Base-by-base conservation (phyloP, 306 rosid species). In the Rosa lucieae region DNA sequence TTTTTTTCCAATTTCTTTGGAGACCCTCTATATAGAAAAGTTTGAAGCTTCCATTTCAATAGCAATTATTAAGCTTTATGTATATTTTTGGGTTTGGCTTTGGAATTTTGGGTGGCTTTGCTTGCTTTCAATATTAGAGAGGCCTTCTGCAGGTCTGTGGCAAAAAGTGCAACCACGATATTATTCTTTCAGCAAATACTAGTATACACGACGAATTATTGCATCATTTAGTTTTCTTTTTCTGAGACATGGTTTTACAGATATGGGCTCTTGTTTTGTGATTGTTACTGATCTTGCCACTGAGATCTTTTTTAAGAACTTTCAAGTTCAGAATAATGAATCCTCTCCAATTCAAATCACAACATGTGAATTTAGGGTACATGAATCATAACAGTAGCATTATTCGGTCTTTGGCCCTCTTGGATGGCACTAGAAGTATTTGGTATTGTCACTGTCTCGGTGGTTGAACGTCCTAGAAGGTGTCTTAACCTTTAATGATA, bases 151-250 rank as follows among this genome's bases (percentile, higher is more conserved):
- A 82, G 61, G 86, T 82, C 82, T 87, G 79, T 74, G 91, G 90
- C 67, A n/a, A 84, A 88, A 81, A 86, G 89, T 84, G 83, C 80
- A 72, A 79, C 89, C 88, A 86, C 86, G 90, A 87, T 53, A 78
- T 71, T 44, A 42, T 40, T 46, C 58, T 44, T 15, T 44, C 18
- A 1, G 53, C 46, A 13, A 74, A 21, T 40, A 23, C 43, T 21
- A 8, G 7, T 2, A 7, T 61, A 32, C 5, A 32, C 43, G n/a
- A 63, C n/a, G 10, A 13, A 35, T 32, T 29, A 0, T 63, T 32
- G 17, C 26, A 23, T 23, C 35, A 29, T 61, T 32, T 32, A 5
- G 0, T 61, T 23, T 10, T 23, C 5, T 56, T 20, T 52, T 20
- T 39, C 67, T 5, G 13, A 3, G 49, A 37, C 0, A 10, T 1